These are phyloP conservation scores for Postia placenta DNA, from an alignment of 768 basidiomycete genomes.

Conservation along the genomic window DNA sequence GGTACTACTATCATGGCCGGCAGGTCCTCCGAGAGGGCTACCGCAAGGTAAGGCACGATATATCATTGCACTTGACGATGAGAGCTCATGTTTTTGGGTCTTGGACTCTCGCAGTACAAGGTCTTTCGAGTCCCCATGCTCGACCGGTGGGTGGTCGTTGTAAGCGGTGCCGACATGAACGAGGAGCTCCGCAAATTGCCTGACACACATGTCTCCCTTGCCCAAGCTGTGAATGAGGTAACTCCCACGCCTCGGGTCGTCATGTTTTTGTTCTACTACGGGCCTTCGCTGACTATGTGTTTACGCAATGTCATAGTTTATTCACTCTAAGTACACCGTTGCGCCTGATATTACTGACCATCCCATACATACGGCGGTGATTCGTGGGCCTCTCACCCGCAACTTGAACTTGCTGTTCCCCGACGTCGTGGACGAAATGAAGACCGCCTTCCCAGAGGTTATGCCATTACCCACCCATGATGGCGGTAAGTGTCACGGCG, in stretches of 20 bases:
- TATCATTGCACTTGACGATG: too few species aligned
- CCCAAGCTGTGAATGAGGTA: conserved; percentile 35
- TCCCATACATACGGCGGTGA: conserved; percentile 17
- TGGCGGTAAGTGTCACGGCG: conserved; percentile 8
- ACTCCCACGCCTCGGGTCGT: not conserved
- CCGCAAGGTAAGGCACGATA: conserved; percentile 21
- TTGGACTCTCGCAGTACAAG: conserved; percentile 10
- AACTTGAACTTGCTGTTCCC: conserved; percentile 17
- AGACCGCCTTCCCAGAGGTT: conserved; percentile 20
- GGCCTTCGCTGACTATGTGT: not conserved
- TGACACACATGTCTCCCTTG: conserved; percentile 39
- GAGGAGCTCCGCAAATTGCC: conserved; percentile 47
- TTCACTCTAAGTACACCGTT: conserved; percentile 22
- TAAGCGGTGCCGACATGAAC: conserved; percentile 34
- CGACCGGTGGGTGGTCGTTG: conserved; percentile 40
- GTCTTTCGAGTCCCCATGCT: conserved; percentile 38
- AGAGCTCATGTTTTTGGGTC: too few species aligned
- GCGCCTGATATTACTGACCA: conserved; percentile 15
- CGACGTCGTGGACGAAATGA: conserved; percentile 22
- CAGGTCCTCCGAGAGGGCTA: conserved; percentile 27
- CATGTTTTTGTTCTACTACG: not conserved
- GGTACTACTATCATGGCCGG: conserved; percentile 9
- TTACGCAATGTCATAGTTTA: not conserved
- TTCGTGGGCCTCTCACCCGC: conserved; percentile 23
- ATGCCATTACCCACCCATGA: conserved; percentile 19